These are phyloP conservation scores for Phytophthora pseudosyringae DNA, from an alignment of 352 stramenopile genomes.

Conservation along the genomic window DNA sequence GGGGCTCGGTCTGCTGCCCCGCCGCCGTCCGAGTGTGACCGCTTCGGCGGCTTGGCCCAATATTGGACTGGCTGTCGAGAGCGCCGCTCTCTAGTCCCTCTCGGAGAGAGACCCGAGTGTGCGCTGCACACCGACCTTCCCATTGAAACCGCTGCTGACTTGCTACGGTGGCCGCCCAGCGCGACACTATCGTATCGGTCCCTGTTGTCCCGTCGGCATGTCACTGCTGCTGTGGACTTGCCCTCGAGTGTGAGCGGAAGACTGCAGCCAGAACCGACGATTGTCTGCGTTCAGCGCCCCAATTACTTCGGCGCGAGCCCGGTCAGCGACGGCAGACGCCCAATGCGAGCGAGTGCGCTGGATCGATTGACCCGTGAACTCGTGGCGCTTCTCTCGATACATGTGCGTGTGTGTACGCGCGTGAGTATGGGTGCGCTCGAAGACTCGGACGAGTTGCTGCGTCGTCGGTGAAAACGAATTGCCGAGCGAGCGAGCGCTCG, in stretches of 20 bases:
- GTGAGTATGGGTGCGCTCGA: constrained; percentile 17
- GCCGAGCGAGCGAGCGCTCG: too few species aligned
- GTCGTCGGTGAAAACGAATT: not conserved
- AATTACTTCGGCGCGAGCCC: constrained; percentile 21
- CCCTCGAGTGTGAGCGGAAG: constrained; percentile 1
- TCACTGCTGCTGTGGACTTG: not conserved
- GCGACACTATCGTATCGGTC: too few species aligned
- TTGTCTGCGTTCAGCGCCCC: constrained; percentile 20
- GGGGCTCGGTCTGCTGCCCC: too few species aligned
- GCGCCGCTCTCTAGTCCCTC: not conserved
- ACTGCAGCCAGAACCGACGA: constrained; percentile 25
- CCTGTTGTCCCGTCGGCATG: not conserved
- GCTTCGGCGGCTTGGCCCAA: not conserved
- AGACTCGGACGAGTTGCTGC: constrained; percentile 7
- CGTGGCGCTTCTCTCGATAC: constrained; percentile 3
- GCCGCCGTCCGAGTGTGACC: not conserved
- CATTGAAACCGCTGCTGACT: constrained; percentile 1
- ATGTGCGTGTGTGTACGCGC: constrained; percentile 3
- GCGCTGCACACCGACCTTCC: not conserved
- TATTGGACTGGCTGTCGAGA: not conserved
- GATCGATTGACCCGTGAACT: not conserved
- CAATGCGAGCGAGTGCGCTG: too few species aligned
- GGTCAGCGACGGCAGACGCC: not conserved
- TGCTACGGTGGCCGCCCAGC: too few species aligned
- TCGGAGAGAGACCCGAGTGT: not conserved